A percentile compares a stretch with the other conserved stretches of the same genome.
These are phyloP conservation scores for Haberlea rhodopensis DNA, from an alignment of 257 asterid species.

Conservation along the genomic window DNA sequence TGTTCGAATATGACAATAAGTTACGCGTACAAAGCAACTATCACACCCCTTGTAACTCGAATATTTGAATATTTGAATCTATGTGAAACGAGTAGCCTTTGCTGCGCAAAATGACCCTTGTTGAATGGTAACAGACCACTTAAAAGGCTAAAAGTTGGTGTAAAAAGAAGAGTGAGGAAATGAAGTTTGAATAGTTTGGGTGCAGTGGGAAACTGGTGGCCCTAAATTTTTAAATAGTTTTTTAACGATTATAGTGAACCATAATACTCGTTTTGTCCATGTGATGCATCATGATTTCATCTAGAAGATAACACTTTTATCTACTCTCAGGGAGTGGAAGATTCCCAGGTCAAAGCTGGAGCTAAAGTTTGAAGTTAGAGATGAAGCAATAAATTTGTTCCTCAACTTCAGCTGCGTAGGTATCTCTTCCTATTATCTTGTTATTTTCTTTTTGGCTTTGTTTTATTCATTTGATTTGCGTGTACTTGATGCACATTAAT, in stretches of 20 bases:
- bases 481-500: not conserved
- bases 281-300: not conserved
- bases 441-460: not conserved
- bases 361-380: constrained; percentile 46
- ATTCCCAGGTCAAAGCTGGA: constrained; percentile 51
- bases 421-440: not conserved
- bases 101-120: not conserved
- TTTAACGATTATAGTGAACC: too few relatives aligned
- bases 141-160: not conserved
- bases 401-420: constrained; percentile 2
- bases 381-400: constrained; percentile 17
- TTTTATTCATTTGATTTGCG: not conserved
- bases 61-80: too few relatives aligned
- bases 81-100: too few relatives aligned
- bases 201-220: not conserved
- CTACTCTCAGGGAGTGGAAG: constrained; percentile 51
- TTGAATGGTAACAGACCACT: not conserved
- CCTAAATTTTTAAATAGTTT: not conserved
- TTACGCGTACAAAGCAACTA: too few relatives aligned
- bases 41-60: too few relatives aligned
- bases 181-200: not conserved
- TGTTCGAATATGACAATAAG: not conserved
- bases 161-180: not conserved
- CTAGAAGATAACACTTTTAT: constrained; percentile 5
- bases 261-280: too few relatives aligned